Percentiles rank a stretch among this genome's conserved stretches.
Evolutionary conservation across 768 basidiomycete genomes (phyloP).

Genomic region (Leccinum incarnatum): DNA sequence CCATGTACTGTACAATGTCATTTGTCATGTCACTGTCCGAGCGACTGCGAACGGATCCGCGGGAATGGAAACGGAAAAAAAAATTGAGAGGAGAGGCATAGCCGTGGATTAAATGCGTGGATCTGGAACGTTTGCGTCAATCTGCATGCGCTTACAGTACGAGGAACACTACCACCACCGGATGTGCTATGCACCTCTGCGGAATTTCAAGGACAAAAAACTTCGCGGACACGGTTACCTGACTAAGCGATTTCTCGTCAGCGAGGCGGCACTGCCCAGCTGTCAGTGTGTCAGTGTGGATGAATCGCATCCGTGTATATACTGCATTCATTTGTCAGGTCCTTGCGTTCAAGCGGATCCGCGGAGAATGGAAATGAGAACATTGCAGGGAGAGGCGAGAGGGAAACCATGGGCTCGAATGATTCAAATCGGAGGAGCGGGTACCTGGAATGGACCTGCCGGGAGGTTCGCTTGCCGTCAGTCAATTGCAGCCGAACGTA

Average conservation of each 20-base stretch:
- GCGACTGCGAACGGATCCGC: neutral
- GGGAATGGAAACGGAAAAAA: neutral
- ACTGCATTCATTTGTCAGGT: neutral
- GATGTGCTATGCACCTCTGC: neutral
- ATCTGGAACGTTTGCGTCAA: neutral
- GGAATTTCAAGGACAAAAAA: neutral
- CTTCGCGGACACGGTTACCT: neutral
- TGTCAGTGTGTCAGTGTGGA: too few species aligned
- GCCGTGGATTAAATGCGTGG: neutral
- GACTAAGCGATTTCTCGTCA: neutral
- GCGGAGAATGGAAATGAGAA: neutral
- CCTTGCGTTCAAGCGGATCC: neutral
- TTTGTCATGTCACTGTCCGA: neutral
- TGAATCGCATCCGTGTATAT: neutral
- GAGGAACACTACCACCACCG: neutral
- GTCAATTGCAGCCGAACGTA: neutral
- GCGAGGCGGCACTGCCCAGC: neutral
- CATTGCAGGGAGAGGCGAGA: neutral
- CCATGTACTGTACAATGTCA: neutral
- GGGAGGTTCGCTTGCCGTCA: neutral
- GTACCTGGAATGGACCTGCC: neutral
- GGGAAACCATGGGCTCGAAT: neutral
- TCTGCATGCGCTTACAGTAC: neutral
- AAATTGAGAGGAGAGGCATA: neutral
- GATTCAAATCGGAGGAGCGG: neutral